Evolutionary conservation across 2,329 filamentous ascomycete species (phyloP), one percentile per base, ranked within the genome.

Genomic region (Aspergillus intermedius): DNA sequence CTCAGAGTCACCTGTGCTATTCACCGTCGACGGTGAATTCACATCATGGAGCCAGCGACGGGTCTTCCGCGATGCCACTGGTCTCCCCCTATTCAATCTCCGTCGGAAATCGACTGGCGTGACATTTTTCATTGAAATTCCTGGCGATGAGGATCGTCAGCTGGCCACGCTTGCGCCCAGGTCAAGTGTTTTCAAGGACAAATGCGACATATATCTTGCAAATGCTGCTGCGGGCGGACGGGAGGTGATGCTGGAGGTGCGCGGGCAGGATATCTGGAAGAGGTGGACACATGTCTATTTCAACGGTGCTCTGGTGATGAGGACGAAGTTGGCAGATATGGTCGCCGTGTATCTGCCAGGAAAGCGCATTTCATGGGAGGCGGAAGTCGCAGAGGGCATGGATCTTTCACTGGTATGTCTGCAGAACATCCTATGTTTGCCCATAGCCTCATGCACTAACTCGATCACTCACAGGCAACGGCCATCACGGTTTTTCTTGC

Each of bases 231-330:
- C 34, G 19, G 21, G 46, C 13, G 50, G 51, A 1, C 47, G 50
- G 34, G 50, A 55, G 12, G 39, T 45, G 2, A 19, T 44, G 12
- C 51, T 58, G 2, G 43, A 52, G 13, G 50, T 59, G 1, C 45
- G 54, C 2, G 54, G 56, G 1, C 57, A 58, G 49, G 53, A 55
- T 44, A 30, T 59, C 6, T 60, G 51, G 52, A 60, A 58, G 42
- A 42, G 22, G 10, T 41, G 39, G 17, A 55, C 55, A 4, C 30
- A 54, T 47, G 52, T 61, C 17, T 57, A 58, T 17, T 12, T 48
- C 15, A 44, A 50, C 3, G 55, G 47, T 7, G 34, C 15, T 3
- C 13, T 57, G 34, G 44, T 60, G 3, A 60, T 60, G 59, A 47
- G 43, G 6, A 37, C 34, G 1, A 56, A 53, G 34, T 42, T 47